phyloP scores from a whole-genome alignment of 805 yeast species.

The Zygosaccharomyces pseudorouxii region DNA sequence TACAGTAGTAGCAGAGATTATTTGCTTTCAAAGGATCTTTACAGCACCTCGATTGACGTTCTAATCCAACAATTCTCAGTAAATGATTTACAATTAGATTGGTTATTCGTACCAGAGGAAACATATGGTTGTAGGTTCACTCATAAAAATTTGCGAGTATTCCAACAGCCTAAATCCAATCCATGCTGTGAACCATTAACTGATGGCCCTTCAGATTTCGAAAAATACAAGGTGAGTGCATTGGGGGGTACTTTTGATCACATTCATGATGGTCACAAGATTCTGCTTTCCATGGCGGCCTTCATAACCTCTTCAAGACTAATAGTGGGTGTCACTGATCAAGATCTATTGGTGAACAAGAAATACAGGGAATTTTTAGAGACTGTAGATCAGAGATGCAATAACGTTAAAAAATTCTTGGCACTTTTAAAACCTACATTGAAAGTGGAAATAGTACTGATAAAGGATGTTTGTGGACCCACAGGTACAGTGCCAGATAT shows the following conservation, averaged over 20 bases:
- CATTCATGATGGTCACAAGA: slow-evolving; percentile 91
- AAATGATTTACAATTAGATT: slow-evolving; percentile 17
- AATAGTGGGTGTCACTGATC: slow-evolving; percentile 82
- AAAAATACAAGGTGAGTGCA: slow-evolving; percentile 43
- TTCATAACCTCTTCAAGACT: slow-evolving; percentile 52
- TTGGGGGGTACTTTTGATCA: slow-evolving; percentile 98
- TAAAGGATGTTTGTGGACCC: slow-evolving; percentile 90
- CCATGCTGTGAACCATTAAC: not conserved
- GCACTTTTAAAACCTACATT: slow-evolving; percentile 43
- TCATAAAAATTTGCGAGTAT: slow-evolving; percentile 2
- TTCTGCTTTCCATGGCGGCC: slow-evolving; percentile 67
- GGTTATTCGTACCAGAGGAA: slow-evolving; percentile 13
- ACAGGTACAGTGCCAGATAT: slow-evolving; percentile 72
- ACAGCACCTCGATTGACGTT: slow-evolving; percentile 27
- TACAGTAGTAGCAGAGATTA: slow-evolving; percentile 29
- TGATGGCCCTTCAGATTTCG: slow-evolving; percentile 13
- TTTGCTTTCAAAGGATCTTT: slow-evolving; percentile 15
- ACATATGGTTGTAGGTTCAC: slow-evolving; percentile 2
- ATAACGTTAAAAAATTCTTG: slow-evolving; percentile 48
- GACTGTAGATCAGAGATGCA: slow-evolving; percentile 47
- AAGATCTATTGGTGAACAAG: slow-evolving; percentile 66
- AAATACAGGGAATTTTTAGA: slow-evolving; percentile 65
- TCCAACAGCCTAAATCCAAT: slow-evolving; percentile 6
- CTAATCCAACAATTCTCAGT: slow-evolving; percentile 17
- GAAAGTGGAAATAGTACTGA: slow-evolving; percentile 49